Evolutionary conservation across 176 grass and related monocot species (phyloP).

Genomic region (Panicum miliaceum): DNA sequence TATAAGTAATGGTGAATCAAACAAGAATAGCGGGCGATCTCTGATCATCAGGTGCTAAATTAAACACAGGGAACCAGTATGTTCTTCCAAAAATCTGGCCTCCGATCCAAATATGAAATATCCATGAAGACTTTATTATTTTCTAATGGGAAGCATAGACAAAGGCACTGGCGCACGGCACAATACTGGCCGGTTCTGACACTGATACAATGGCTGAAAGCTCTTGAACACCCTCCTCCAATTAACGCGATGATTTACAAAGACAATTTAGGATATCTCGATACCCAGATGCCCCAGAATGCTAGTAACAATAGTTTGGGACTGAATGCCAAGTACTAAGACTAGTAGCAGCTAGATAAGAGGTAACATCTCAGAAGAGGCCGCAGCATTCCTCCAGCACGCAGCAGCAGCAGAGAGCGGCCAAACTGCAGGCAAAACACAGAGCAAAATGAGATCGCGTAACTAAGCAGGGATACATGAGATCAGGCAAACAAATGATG

Average conservation of each 20-base stretch:
- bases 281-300: neutral
- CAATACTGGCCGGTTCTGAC: neutral
- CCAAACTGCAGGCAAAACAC: neutral
- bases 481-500: neutral
- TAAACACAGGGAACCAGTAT: neutral
- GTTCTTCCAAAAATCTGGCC: neutral
- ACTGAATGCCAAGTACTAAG: neutral
- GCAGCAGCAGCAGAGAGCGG: conserved; percentile 49
- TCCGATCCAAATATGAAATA: neutral
- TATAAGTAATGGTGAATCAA: no score
- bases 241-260: neutral
- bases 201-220: neutral
- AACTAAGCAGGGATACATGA: neutral
- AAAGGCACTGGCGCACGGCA: no score
- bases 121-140: neutral
- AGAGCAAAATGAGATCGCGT: neutral
- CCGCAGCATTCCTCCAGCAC: conserved; percentile 49
- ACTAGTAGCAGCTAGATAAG: neutral
- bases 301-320: neutral
- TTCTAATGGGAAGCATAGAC: neutral
- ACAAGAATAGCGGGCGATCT: no score
- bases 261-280: neutral
- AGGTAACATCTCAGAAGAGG: conserved; percentile 16
- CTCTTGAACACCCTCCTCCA: neutral
- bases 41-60: neutral